Percentiles rank a stretch among this genome's conserved stretches.
phyloP scores from a whole-genome alignment of 306 rosid species.

The Cucumis sativus region DNA sequence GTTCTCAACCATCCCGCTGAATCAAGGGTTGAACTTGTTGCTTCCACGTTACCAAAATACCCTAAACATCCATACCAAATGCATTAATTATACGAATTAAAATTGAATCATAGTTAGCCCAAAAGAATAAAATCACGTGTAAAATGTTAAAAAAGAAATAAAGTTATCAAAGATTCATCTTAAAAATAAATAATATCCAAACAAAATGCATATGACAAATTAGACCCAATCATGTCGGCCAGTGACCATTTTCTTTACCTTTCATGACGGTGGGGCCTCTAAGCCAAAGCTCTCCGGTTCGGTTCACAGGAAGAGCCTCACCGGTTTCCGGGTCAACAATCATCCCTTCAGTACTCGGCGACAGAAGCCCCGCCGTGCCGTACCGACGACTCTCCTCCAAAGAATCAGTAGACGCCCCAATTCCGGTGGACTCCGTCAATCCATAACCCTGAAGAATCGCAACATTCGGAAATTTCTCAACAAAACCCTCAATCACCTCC shows the following conservation, averaged over 20 bases:
- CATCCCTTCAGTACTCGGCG: conserved; percentile 54
- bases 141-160: not conserved
- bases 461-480: conserved; percentile 45
- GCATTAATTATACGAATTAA: too few relatives aligned
- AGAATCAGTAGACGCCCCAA: conserved; percentile 74
- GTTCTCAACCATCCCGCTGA: conserved; percentile 88
- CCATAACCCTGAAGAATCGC: conserved; percentile 77
- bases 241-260: conserved; percentile 21
- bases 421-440: conserved; percentile 69
- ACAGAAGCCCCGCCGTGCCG: conserved; percentile 76
- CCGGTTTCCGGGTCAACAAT: conserved; percentile 46
- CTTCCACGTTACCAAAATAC: conserved; percentile 63
- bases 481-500: conserved; percentile 74
- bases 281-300: conserved; percentile 86
- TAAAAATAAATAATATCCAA: not conserved
- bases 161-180: not conserved
- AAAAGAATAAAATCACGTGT: not conserved
- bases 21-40: conserved; percentile 58
- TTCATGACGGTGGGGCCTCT: conserved; percentile 78
- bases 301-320: conserved; percentile 31
- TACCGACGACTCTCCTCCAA: conserved; percentile 75
- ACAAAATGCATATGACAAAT: not conserved
- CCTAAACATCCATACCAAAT: conserved; percentile 17
- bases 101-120: too few relatives aligned
- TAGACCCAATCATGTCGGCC: not conserved